Evolutionary conservation across 371 early-diverging fungal species (phyloP).

Genomic region (Mucor irregularis): DNA sequence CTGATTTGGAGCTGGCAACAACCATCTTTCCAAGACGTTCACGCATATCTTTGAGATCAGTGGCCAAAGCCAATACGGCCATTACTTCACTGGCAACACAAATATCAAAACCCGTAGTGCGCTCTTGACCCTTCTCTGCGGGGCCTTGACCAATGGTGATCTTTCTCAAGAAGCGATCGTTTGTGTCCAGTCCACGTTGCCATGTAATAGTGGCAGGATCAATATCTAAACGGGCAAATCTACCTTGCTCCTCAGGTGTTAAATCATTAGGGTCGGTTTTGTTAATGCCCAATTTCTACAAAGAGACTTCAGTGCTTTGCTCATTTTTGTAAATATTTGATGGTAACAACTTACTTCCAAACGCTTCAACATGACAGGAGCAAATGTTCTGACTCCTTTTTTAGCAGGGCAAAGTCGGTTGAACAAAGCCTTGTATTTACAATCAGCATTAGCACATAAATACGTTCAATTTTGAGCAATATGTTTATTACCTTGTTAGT

Average conservation of each 20-base stretch:
- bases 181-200: slow-evolving; percentile 94
- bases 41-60: slow-evolving; percentile 89
- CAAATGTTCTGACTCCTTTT: slow-evolving; percentile 80
- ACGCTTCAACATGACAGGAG: slow-evolving; percentile 85
- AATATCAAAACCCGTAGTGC: slow-evolving; percentile 95
- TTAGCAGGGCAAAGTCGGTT: slow-evolving; percentile 87
- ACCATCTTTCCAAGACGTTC: slow-evolving; percentile 93
- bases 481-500: too few relatives aligned
- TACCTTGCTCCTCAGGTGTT: slow-evolving; percentile 73
- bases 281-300: slow-evolving; percentile 84
- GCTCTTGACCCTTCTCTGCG: slow-evolving; percentile 84
- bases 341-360: too few relatives aligned
- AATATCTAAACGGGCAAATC: slow-evolving; percentile 90
- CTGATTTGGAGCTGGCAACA: slow-evolving; percentile 80
- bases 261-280: slow-evolving; percentile 79
- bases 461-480: too few relatives aligned
- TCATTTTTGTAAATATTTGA: too few relatives aligned
- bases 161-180: slow-evolving; percentile 92
- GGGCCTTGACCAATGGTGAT: slow-evolving; percentile 87
- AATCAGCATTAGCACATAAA: too few relatives aligned
- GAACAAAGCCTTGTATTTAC: slow-evolving; percentile 85
- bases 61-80: slow-evolving; percentile 94
- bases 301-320: too few relatives aligned
- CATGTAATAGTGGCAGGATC: slow-evolving; percentile 93
- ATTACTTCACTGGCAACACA: slow-evolving; percentile 96